Evolutionary conservation across 106 monocot species (phyloP).

Genomic region (Hemerocallis citrina): DNA sequence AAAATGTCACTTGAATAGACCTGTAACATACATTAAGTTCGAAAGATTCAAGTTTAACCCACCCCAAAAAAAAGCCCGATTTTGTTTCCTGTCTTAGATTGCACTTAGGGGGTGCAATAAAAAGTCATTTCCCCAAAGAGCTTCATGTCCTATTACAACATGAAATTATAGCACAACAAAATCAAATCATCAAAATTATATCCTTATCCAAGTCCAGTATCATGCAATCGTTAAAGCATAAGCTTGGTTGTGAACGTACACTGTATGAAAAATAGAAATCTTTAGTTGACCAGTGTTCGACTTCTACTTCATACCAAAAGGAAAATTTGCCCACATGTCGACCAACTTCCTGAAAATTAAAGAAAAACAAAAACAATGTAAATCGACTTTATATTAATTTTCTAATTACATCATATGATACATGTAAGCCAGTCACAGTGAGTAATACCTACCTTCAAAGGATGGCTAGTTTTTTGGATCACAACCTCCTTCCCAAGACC

Average conservation of each 20-base stretch:
- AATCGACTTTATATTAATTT: too few relatives aligned
- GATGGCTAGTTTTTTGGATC: slow-evolving; percentile 26
- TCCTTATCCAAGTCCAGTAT: too few relatives aligned
- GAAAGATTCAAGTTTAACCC: neutral
- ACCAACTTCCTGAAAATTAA: slow-evolving; percentile 45
- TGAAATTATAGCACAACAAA: neutral
- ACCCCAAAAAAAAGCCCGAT: too few relatives aligned
- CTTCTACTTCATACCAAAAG: slow-evolving; percentile 69
- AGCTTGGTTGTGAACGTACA: slow-evolving; percentile 7
- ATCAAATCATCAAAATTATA: neutral
- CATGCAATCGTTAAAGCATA: neutral
- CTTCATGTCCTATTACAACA: neutral
- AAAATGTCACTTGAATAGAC: slow-evolving; percentile 53
- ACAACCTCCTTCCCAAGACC: slow-evolving; percentile 68
- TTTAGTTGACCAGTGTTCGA: slow-evolving; percentile 68
- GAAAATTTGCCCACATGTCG: slow-evolving; percentile 42
- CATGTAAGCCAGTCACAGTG: too few relatives aligned
- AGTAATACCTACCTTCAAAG: neutral
- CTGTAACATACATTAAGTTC: slow-evolving; percentile 23
- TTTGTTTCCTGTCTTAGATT: neutral
- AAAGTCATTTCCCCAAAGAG: neutral
- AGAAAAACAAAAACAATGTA: too few relatives aligned
- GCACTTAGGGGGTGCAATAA: too few relatives aligned
- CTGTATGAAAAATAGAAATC: slow-evolving; percentile 80
- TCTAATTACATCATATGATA: too few relatives aligned